Percentiles rank a stretch among this genome's conserved stretches.
Evolutionary conservation across 352 stramenopile genomes (phyloP).

Genomic region (Elongisporangium senticosum): DNA sequence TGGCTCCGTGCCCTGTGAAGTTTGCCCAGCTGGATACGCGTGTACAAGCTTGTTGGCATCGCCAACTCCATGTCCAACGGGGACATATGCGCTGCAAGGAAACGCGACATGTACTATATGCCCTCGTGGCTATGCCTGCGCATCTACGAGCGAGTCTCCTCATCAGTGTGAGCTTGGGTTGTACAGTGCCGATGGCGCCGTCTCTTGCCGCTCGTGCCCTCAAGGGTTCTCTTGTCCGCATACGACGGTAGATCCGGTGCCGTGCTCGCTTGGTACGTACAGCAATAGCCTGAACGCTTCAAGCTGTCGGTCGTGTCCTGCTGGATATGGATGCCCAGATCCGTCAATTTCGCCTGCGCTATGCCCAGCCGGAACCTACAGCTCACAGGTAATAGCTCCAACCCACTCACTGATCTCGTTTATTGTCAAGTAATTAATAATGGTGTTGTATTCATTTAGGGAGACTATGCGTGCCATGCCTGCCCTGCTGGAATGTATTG

Average conservation of each 20-base stretch:
- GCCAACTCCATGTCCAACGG: constrained; percentile 13
- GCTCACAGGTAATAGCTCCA: constrained; percentile 16
- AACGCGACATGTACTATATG: constrained; percentile 31
- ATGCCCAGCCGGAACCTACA: constrained; percentile 49
- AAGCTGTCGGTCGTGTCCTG: constrained; percentile 34
- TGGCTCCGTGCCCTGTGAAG: constrained; percentile 20
- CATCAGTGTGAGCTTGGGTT: constrained; percentile 4
- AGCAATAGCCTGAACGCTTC: constrained; percentile 12
- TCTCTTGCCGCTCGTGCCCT: constrained; percentile 24
- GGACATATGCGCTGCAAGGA: constrained; percentile 19
- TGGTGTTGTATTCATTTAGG: constrained; percentile 12
- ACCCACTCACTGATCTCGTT: constrained; percentile 1
- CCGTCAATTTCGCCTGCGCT: constrained; percentile 20
- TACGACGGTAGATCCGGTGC: constrained; percentile 12
- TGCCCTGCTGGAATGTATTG: constrained; percentile 43
- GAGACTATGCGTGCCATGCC: constrained; percentile 22
- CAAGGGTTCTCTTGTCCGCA: constrained; percentile 24
- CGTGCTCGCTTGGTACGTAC: constrained; percentile 21
- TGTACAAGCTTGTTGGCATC: constrained; percentile 5
- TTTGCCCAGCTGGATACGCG: constrained; percentile 35
- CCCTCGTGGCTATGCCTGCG: constrained; percentile 19
- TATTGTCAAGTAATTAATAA: not conserved
- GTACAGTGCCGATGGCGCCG: constrained; percentile 14
- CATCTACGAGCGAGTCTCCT: not conserved
- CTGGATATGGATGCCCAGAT: constrained; percentile 54